phyloP scores from a whole-genome alignment of 768 basidiomycete genomes.

The Collybiopsis confluens region DNA sequence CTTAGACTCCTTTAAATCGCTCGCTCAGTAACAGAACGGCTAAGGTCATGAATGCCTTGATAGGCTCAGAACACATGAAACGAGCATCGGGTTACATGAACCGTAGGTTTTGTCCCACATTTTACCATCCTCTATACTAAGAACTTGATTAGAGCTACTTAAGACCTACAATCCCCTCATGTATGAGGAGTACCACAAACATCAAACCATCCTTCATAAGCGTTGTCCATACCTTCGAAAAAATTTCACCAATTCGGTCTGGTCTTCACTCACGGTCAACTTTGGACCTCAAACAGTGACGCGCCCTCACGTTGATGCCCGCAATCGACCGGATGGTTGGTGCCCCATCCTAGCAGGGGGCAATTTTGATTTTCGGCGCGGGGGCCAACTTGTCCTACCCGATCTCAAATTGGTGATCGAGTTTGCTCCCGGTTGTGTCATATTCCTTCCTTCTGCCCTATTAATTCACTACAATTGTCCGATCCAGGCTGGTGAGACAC shows the following conservation, averaged over 20 bases:
- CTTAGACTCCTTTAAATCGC: not conserved
- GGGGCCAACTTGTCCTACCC: not conserved
- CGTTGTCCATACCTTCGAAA: not conserved
- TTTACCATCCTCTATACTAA: not conserved
- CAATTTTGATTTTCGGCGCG: not conserved
- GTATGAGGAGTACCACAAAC: not conserved
- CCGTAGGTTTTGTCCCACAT: not conserved
- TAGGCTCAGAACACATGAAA: not conserved
- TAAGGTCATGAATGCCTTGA: not conserved
- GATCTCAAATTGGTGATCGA: not conserved
- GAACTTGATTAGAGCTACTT: not conserved
- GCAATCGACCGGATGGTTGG: not conserved
- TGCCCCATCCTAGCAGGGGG: not conserved
- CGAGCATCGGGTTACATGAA: not conserved
- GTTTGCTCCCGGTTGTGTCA: not conserved
- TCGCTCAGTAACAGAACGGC: not conserved
- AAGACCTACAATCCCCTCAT: not conserved
- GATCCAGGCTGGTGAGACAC: not conserved
- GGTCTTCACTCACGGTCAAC: not conserved
- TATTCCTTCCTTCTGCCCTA: not conserved
- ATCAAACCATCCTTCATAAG: not conserved
- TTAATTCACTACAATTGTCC: not conserved
- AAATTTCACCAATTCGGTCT: not conserved
- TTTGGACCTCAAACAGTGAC: not conserved
- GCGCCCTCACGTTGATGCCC: not conserved